These are phyloP conservation scores for Tylopilus cervinicoccineus DNA, from an alignment of 768 basidiomycete genomes.

Conservation along the genomic window DNA sequence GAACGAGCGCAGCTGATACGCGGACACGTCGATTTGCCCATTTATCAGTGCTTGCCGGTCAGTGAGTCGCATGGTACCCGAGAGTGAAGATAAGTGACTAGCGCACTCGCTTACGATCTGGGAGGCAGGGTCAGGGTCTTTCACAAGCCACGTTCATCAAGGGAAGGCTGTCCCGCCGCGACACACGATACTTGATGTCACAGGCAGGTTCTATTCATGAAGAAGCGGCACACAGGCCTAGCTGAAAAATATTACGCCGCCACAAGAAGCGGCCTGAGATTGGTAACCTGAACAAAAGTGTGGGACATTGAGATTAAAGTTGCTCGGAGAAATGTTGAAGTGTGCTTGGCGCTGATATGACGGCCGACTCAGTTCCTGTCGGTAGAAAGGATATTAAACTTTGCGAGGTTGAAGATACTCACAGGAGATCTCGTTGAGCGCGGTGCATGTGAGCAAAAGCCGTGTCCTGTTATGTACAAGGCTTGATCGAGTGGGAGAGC, in stretches of 20 bases:
- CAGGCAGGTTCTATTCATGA: neutral
- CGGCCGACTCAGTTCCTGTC: constrained; percentile 8
- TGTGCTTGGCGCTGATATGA: constrained; percentile 5
- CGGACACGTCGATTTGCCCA: neutral
- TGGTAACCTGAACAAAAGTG: constrained; percentile 17
- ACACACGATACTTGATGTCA: constrained; percentile 6
- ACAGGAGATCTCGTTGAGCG: constrained; percentile 9
- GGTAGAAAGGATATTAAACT: constrained; percentile 14
- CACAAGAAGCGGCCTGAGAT: constrained; percentile 4
- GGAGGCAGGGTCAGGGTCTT: neutral
- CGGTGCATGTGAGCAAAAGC: constrained; percentile 1
- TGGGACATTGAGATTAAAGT: constrained; percentile 10
- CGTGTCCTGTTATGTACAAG: constrained; percentile 12
- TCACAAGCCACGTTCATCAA: neutral
- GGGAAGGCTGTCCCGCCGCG: constrained; percentile 2
- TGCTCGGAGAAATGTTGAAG: neutral
- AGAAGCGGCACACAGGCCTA: neutral
- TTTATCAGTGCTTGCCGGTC: neutral
- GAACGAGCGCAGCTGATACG: neutral
- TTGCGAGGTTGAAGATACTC: constrained; percentile 11
- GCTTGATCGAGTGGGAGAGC: constrained; percentile 5
- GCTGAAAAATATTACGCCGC: neutral
- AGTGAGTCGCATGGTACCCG: neutral
- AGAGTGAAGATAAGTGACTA: neutral
- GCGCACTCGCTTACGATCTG: neutral